These are phyloP conservation scores for Fusarium abutilonis DNA, from an alignment of 2,329 filamentous ascomycete genomes.

Conservation along the genomic window DNA sequence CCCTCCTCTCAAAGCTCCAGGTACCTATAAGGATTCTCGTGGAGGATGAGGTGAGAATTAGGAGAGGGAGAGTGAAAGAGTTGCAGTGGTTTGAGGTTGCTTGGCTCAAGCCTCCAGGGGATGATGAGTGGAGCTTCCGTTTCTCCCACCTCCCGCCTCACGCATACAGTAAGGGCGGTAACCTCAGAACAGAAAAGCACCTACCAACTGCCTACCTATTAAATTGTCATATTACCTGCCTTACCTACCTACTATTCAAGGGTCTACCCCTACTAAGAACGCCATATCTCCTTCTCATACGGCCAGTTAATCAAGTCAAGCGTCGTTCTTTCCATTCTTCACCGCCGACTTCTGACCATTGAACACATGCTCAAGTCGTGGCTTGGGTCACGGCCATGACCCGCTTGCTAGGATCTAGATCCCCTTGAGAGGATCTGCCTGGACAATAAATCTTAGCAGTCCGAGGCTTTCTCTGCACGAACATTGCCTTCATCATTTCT, in stretches of 20 bases:
- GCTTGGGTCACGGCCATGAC: constrained; percentile 14
- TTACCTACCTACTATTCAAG: constrained; percentile 3
- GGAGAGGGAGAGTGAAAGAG: constrained; percentile 27
- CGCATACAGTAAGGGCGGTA: constrained; percentile 6
- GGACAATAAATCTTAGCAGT: constrained; percentile 23
- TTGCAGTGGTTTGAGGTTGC: constrained; percentile 16
- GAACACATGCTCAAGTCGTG: constrained; percentile 25
- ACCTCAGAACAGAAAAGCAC: not conserved
- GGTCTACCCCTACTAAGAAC: not conserved
- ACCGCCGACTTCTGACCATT: constrained; percentile 10
- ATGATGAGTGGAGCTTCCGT: constrained; percentile 21
- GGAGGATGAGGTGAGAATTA: constrained; percentile 41
- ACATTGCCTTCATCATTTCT: constrained; percentile 11
- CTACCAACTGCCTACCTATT: not conserved
- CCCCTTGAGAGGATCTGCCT: not conserved
- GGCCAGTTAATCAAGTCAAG: constrained; percentile 1
- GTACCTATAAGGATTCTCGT: constrained; percentile 38
- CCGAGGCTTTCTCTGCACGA: not conserved
- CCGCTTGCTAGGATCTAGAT: constrained; percentile 7
- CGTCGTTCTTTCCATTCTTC: not conserved
- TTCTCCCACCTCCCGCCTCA: constrained; percentile 9
- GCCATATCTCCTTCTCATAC: not conserved
- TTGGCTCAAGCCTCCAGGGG: constrained; percentile 26
- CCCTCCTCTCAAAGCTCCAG: constrained; percentile 33
- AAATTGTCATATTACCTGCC: not conserved